A percentile compares a stretch with the other conserved stretches of the same genome.
Evolutionary conservation across 805 yeast species (phyloP).

Genomic region (Hanseniaspora jakobsenii): DNA sequence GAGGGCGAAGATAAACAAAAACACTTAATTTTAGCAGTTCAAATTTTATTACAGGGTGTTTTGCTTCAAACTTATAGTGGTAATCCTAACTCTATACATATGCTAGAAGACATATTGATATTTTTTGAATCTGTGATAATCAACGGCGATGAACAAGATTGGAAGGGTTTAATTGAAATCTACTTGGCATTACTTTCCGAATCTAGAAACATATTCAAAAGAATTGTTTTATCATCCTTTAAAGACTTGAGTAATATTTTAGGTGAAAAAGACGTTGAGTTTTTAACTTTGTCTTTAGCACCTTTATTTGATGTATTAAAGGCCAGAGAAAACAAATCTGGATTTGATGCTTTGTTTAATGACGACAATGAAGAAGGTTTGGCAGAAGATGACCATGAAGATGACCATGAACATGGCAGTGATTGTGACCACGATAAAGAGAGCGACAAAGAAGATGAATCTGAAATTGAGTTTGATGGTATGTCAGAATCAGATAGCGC

Average conservation of each 20-base stretch:
- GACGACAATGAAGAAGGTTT: too few species aligned
- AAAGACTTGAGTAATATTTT: constrained; percentile 20
- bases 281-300: constrained; percentile 40
- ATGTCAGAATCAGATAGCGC: constrained; percentile 18
- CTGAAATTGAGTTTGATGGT: constrained; percentile 24
- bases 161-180: constrained; percentile 47
- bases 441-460: constrained; percentile 25
- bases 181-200: constrained; percentile 46
- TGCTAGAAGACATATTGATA: constrained; percentile 57
- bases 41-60: constrained; percentile 63
- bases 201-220: constrained; percentile 45
- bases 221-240: constrained; percentile 18
- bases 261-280: constrained; percentile 45
- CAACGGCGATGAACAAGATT: constrained; percentile 29
- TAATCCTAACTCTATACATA: constrained; percentile 59
- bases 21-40: constrained; percentile 46
- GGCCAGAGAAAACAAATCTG: constrained; percentile 69
- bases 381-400: constrained; percentile 36
- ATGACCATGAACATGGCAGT: constrained; percentile 25
- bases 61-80: constrained; percentile 67
- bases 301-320: constrained; percentile 43
- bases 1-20: constrained; percentile 20
- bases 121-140: constrained; percentile 33
- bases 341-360: constrained; percentile 65
- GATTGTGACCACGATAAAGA: constrained; percentile 24